Percentiles rank a stretch among this genome's conserved stretches.
Conservation (phyloP, 2,329 filamentous ascomycete species). For the Colletotrichum aenigma region DNA sequence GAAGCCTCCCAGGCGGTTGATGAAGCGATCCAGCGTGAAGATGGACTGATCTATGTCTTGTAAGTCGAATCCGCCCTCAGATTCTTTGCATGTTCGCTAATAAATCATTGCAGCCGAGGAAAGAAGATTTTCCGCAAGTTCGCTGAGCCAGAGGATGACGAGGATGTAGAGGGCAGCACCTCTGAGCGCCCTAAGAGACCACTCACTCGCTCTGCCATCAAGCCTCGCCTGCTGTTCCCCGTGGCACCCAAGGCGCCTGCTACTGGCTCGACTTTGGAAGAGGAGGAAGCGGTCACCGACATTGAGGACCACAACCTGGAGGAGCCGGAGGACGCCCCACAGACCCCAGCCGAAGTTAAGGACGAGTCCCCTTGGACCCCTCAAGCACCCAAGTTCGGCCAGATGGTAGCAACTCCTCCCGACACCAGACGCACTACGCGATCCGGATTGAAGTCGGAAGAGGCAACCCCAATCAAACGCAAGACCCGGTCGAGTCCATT, state of each 20-base stretch:
- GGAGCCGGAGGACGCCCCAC: constrained; percentile 38
- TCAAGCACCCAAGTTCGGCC: constrained; percentile 58
- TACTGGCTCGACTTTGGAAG: constrained; percentile 41
- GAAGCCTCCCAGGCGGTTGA: constrained; percentile 65
- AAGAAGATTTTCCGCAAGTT: constrained; percentile 80
- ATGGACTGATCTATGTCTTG: constrained; percentile 80
- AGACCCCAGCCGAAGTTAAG: constrained; percentile 29
- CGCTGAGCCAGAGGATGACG: constrained; percentile 41
- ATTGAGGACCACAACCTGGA: constrained; percentile 54
- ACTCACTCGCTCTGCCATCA: constrained; percentile 71
- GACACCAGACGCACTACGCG: constrained; percentile 66
- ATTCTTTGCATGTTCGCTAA: constrained; percentile 2
- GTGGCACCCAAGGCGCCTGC: constrained; percentile 31
- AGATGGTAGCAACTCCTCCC: constrained; percentile 61
- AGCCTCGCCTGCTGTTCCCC: constrained; percentile 75
- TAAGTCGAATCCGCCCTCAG: constrained; percentile 53
- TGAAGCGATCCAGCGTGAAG: constrained; percentile 66
- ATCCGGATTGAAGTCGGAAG: constrained; percentile 51
- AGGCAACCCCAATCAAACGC: constrained; percentile 45
- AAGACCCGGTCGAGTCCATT: constrained; percentile 60
- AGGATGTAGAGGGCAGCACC: constrained; percentile 33
- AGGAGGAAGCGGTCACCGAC: constrained; percentile 65
- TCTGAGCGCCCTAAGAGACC: constrained; percentile 41
- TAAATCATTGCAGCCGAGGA: constrained; percentile 64
- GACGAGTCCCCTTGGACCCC: constrained; percentile 45